phyloP scores from a whole-genome alignment of 352 stramenopile species.

The Peronospora farinosa region DNA sequence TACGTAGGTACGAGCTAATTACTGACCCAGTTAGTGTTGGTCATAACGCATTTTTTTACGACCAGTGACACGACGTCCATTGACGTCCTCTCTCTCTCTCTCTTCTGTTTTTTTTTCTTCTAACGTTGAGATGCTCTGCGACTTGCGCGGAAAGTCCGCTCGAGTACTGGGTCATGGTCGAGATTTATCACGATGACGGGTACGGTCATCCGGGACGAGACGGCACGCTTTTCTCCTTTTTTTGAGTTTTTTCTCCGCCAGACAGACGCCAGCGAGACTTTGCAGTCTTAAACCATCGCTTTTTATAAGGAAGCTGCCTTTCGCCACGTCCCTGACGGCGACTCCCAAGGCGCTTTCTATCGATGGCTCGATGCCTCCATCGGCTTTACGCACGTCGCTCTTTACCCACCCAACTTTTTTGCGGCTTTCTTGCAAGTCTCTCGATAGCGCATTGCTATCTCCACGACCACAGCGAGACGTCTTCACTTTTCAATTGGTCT shows the following conservation, averaged over 20 bases:
- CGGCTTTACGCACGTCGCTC: slow-evolving; percentile 30
- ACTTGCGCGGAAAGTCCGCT: slow-evolving; percentile 26
- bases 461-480: neutral
- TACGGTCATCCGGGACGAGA: slow-evolving; percentile 20
- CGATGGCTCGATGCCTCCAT: slow-evolving; percentile 17
- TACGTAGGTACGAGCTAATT: no score
- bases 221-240: slow-evolving; percentile 14
- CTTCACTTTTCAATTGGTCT: slow-evolving; percentile 18
- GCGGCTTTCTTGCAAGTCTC: slow-evolving; percentile 32
- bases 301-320: slow-evolving; percentile 5
- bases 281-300: slow-evolving; percentile 24
- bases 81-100: neutral
- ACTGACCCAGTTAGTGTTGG: no score
- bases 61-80: neutral
- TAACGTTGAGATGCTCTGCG: slow-evolving; percentile 8
- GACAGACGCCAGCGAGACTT: slow-evolving; percentile 14
- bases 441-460: slow-evolving; percentile 6
- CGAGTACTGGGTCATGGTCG: slow-evolving; percentile 4
- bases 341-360: slow-evolving; percentile 27
- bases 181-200: slow-evolving; percentile 23
- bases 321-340: slow-evolving; percentile 18
- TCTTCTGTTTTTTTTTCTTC: slow-evolving; percentile 1
- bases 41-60: no score
- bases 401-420: slow-evolving; percentile 11
- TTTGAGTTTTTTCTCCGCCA: slow-evolving; percentile 12